A percentile compares a stretch with the other conserved stretches of the same genome.
Conservation (phyloP, 805 yeast species). For the Wickerhamomyces alni region DNA sequence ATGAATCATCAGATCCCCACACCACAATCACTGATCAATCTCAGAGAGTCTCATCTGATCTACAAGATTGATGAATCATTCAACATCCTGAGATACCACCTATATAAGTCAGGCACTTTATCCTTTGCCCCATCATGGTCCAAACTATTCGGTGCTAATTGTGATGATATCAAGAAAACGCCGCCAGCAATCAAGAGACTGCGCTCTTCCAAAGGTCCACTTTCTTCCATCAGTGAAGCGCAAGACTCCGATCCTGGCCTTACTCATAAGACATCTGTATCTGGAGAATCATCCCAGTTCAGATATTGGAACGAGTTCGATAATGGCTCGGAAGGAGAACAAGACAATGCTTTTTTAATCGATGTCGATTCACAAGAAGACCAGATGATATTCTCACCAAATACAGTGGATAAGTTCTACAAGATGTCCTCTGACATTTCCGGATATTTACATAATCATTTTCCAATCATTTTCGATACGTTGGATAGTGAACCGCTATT, state of each 20-base stretch:
- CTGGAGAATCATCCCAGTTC: slow-evolving; percentile 18
- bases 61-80: slow-evolving; percentile 38
- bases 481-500: neutral
- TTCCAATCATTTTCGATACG: slow-evolving; percentile 17
- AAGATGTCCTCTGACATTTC: slow-evolving; percentile 13
- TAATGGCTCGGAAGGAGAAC: slow-evolving; percentile 49
- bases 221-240: neutral
- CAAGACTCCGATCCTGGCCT: neutral
- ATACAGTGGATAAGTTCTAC: slow-evolving; percentile 25
- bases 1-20: slow-evolving; percentile 25
- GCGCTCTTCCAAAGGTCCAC: slow-evolving; percentile 2
- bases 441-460: slow-evolving; percentile 8
- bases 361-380: slow-evolving; percentile 27
- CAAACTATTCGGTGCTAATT: slow-evolving; percentile 22
- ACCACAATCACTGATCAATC: slow-evolving; percentile 24
- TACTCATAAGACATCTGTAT: neutral
- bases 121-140: slow-evolving; percentile 35
- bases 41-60: slow-evolving; percentile 43
- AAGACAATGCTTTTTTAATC: slow-evolving; percentile 31
- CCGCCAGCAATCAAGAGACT: slow-evolving; percentile 26
- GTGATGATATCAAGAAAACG: slow-evolving; percentile 39
- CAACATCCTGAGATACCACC: slow-evolving; percentile 24
- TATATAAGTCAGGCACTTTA: slow-evolving; percentile 25
- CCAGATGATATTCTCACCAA: slow-evolving; percentile 12
- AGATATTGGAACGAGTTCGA: slow-evolving; percentile 69